Evolutionary conservation across 306 rosid species (phyloP).

Genomic region (Hylodesmum podocarpum): DNA sequence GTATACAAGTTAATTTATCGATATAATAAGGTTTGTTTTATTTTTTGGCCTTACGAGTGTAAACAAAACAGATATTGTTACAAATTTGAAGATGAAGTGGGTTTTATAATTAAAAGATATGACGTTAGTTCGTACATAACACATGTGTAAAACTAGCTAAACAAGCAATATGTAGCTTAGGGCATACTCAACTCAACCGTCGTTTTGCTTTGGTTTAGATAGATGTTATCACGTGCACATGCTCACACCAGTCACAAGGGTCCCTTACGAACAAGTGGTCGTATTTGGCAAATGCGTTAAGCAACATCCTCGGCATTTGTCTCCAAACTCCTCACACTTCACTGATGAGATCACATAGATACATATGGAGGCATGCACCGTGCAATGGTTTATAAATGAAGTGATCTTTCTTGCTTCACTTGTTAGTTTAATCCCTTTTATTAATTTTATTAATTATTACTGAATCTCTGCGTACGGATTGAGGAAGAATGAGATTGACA

Average conservation of each 20-base stretch:
- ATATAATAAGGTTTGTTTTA: background rate
- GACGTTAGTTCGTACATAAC: background rate
- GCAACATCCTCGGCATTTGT: constrained; percentile 53
- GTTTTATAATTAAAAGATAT: constrained; percentile 10
- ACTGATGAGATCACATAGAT: background rate
- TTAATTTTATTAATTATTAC: background rate
- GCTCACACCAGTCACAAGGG: constrained; percentile 42
- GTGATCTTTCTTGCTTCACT: constrained; percentile 41
- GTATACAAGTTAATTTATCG: background rate
- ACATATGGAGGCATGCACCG: constrained; percentile 13
- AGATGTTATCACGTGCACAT: constrained; percentile 40
- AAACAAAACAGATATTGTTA: background rate
- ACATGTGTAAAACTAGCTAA: constrained; percentile 25
- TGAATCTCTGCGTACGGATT: constrained; percentile 47
- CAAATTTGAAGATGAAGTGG: background rate
- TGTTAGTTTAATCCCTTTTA: constrained; percentile 20
- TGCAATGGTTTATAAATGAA: constrained; percentile 40
- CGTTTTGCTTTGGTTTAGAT: constrained; percentile 30
- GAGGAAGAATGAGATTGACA: constrained; percentile 49
- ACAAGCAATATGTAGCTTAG: constrained; percentile 40
- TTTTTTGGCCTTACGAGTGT: background rate
- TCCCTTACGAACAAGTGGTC: constrained; percentile 40
- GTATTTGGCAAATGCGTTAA: constrained; percentile 53
- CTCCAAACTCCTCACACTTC: constrained; percentile 17
- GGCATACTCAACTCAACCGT: constrained; percentile 41